Base-by-base conservation (phyloP, 805 yeast genomes). In the Starmerella apis region DNA sequence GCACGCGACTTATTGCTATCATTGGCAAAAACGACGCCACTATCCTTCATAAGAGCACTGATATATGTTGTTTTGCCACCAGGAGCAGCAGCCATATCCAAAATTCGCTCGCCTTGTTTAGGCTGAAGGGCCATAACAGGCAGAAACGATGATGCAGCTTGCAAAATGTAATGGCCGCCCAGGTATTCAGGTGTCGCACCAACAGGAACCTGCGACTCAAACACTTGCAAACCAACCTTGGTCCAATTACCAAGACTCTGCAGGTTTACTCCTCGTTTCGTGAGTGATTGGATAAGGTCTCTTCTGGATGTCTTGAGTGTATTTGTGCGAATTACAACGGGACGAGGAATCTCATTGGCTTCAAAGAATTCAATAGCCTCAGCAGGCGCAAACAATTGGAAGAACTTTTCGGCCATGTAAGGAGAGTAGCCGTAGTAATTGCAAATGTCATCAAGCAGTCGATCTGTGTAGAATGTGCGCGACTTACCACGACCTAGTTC, bases 71-170 rank as follows among this genome's bases (percentile, higher is more conserved):
- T 86, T 65, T 90, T 90, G 69, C 98, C 98, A 72, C 98, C 98
- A 57, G 98, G 98, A 25, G 98, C 96, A 53, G 98, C 94, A 43
- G 98, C 97, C 99, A 92, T 92, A 71, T 92, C 99, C 56, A 92
- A 73, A 36, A 92, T 75, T 63, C 98, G 82, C 71, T 92, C 99
- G 64, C 84, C 81, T 68, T 87, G 96, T 66, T 87, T 94, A n/a
- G 99, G 98, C 55, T 81, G 90, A 60, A 92, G 72, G 0, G 99
- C 99, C 90, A 92, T 86, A 19, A 88, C 96, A 8, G 99, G 99
- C 63, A 92, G 71, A 69, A 90, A 92, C 9, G 97, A 88, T 5
- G 96, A 88, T 20, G 99, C 99, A 38, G 99, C 99, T 69, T 92
- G 99, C 61, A 92, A 71, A 55, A 92, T 92, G 70, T 92, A 92